phyloP scores from a whole-genome alignment of 352 stramenopile genomes.

The Nothophytophthora sp. region DNA sequence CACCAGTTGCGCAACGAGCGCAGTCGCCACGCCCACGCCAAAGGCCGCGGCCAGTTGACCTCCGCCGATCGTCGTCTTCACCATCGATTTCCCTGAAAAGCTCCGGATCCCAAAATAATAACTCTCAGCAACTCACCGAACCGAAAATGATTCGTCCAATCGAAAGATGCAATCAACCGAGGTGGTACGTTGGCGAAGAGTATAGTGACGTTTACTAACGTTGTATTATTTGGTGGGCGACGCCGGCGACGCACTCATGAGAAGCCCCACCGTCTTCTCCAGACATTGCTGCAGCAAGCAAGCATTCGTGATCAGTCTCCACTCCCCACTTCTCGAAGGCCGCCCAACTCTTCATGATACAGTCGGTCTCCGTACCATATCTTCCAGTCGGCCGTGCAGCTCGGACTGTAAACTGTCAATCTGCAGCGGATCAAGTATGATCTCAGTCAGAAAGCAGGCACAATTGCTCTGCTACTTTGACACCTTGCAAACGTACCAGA shows the following conservation, averaged over 20 bases:
- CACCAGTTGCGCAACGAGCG: constrained; percentile 43
- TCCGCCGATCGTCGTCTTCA: constrained; percentile 36
- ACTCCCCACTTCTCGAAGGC: not conserved
- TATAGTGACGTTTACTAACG: no score
- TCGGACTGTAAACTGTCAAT: constrained; percentile 33
- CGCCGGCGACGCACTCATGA: no score
- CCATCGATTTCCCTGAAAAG: constrained; percentile 53
- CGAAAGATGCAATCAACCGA: no score
- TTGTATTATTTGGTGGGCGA: no score
- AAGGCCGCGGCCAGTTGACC: constrained; percentile 52
- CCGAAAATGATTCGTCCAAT: no score
- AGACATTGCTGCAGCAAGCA: constrained; percentile 13
- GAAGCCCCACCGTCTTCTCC: constrained; percentile 11
- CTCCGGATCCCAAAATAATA: no score
- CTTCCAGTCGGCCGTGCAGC: constrained; percentile 28
- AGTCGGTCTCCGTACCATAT: constrained; percentile 28
- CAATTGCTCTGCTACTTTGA: no score
- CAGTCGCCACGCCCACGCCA: constrained; percentile 48
- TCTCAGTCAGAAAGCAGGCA: no score
- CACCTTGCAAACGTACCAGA: constrained; percentile 24
- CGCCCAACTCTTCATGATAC: not conserved
- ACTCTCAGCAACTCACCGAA: no score
- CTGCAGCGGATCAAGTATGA: constrained; percentile 6
- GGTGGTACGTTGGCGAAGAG: no score
- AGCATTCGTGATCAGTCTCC: not conserved